These are phyloP conservation scores for Ceratocystis albifundus DNA, from an alignment of 2,329 filamentous ascomycete genomes.

Conservation along the genomic window DNA sequence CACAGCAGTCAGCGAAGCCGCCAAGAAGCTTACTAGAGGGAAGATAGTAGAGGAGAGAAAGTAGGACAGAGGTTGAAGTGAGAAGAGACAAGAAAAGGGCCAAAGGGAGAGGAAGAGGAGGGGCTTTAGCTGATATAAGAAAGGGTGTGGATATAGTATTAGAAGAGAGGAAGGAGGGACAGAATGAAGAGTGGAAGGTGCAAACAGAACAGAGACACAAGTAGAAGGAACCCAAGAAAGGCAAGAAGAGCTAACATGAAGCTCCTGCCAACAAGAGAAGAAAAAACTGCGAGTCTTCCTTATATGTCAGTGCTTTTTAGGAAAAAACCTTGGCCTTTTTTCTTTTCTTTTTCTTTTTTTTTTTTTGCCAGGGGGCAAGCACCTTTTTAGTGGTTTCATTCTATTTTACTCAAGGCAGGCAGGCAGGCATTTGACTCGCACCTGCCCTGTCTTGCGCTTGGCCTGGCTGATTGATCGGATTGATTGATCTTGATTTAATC, in stretches of 20 bases:
- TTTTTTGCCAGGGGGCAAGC: not conserved
- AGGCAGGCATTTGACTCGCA: not conserved
- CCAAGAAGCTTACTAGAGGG: not conserved
- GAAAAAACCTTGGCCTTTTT: slow-evolving; percentile 1
- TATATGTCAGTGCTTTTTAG: slow-evolving; percentile 11
- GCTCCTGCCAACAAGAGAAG: slow-evolving; percentile 4
- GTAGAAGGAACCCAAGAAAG: not conserved
- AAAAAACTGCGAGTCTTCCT: slow-evolving; percentile 11
- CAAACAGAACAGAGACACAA: not conserved
- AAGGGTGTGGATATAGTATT: not conserved
- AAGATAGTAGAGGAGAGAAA: not conserved
- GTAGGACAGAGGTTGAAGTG: not conserved
- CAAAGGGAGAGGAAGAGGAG: slow-evolving; percentile 5
- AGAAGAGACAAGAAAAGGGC: too few species aligned
- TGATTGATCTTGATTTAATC: not conserved
- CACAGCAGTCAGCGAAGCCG: not conserved
- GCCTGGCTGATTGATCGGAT: not conserved
- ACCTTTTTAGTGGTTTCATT: slow-evolving; percentile 3
- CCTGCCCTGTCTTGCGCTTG: not conserved
- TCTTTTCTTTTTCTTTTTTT: not conserved
- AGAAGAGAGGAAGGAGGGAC: not conserved
- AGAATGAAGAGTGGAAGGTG: not conserved
- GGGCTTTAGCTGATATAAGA: not conserved
- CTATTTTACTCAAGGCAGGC: not conserved
- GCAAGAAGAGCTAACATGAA: not conserved